These are phyloP conservation scores for Phytopythium montanum DNA, from an alignment of 352 stramenopile species.

Conservation along the genomic window DNA sequence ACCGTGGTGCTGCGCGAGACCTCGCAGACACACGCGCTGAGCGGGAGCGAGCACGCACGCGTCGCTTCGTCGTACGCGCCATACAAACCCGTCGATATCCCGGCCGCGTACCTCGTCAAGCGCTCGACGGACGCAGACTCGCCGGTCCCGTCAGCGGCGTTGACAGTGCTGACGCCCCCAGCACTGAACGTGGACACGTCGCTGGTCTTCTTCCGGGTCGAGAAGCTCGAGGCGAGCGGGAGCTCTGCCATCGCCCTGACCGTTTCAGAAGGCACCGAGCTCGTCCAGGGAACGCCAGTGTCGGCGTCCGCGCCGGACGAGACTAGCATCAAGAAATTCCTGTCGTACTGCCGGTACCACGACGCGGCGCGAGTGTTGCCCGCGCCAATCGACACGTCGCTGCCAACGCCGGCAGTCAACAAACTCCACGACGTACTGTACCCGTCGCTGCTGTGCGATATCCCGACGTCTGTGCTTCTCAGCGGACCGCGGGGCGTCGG, in stretches of 20 bases:
- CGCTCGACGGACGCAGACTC: constrained; percentile 6
- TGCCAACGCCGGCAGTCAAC: constrained; percentile 34
- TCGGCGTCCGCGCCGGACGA: constrained; percentile 54
- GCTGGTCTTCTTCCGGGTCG: constrained; percentile 77
- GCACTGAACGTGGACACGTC: constrained; percentile 51
- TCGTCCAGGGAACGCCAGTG: constrained; percentile 58
- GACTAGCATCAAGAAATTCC: constrained; percentile 44
- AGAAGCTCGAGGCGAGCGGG: constrained; percentile 36
- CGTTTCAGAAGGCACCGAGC: constrained; percentile 57
- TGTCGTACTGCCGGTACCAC: constrained; percentile 23
- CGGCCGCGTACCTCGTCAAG: constrained; percentile 23
- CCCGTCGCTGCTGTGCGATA: constrained; percentile 57
- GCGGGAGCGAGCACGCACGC: constrained; percentile 12
- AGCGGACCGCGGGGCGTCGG: constrained; percentile 62
- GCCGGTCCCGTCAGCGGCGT: not conserved
- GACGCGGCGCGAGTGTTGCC: constrained; percentile 3
- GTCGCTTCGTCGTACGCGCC: constrained; percentile 22
- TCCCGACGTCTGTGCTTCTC: constrained; percentile 70
- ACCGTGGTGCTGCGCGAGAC: constrained; percentile 51
- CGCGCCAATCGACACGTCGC: constrained; percentile 15
- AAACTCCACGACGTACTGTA: constrained; percentile 67
- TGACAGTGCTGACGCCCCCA: constrained; percentile 34
- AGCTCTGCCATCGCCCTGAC: constrained; percentile 35
- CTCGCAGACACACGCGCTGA: constrained; percentile 20
- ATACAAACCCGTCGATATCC: constrained; percentile 45